Evolutionary conservation across 352 stramenopile species (phyloP).

Genomic region (Pythium graminicola): DNA sequence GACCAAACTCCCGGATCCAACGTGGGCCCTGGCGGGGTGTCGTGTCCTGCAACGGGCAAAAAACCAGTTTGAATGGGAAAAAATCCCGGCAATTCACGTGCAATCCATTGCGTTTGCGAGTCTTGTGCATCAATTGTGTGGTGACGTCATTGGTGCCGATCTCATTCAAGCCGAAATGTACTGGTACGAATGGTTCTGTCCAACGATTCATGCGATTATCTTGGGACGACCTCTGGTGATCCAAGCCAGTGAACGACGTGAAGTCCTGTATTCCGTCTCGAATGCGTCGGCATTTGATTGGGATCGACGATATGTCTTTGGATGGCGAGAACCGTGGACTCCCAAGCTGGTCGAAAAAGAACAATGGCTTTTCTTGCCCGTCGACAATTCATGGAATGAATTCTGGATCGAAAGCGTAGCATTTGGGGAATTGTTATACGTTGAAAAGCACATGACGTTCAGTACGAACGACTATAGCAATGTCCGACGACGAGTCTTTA

Average conservation of each 20-base stretch:
- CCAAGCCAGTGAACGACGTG: conserved; percentile 13
- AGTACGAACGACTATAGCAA: conserved; percentile 34
- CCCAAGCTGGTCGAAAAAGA: conserved; percentile 30
- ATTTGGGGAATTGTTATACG: conserved; percentile 54
- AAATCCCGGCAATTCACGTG: background rate
- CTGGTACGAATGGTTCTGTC: conserved; percentile 22
- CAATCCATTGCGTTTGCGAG: background rate
- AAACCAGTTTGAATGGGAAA: background rate
- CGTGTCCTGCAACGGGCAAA: background rate
- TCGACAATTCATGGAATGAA: conserved; percentile 22
- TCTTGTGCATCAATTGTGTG: background rate
- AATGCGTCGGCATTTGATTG: conserved; percentile 26
- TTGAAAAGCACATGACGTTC: conserved; percentile 55
- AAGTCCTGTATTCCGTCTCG: conserved; percentile 24
- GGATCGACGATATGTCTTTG: conserved; percentile 31
- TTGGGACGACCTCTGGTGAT: conserved; percentile 26
- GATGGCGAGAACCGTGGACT: conserved; percentile 29
- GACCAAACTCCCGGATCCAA: background rate
- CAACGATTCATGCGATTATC: conserved; percentile 26
- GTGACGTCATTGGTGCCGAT: background rate
- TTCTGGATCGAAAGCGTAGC: conserved; percentile 51
- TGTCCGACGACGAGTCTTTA: conserved; percentile 48
- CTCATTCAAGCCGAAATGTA: conserved; percentile 17
- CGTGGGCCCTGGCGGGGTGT: background rate
- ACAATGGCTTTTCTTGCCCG: conserved; percentile 10